phyloP scores from a whole-genome alignment of 139 green algal species.

The Chlorella sp. region DNA sequence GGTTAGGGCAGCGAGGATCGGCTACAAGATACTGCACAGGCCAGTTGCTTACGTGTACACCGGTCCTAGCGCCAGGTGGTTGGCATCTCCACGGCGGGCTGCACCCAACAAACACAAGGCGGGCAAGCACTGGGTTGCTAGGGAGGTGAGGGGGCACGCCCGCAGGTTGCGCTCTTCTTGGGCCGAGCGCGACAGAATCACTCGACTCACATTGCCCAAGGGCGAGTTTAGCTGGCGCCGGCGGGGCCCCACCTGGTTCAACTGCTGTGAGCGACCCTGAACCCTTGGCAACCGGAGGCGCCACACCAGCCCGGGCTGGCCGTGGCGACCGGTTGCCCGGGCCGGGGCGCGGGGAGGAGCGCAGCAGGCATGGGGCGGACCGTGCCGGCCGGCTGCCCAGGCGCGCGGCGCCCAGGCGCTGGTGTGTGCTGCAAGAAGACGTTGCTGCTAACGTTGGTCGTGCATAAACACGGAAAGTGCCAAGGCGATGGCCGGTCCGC shows the following conservation, averaged over 20 bases:
- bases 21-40: no score
- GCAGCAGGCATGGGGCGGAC: background rate
- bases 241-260: background rate
- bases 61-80: background rate
- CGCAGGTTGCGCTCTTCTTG: background rate
- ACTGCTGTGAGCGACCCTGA: background rate
- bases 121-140: no score
- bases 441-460: background rate
- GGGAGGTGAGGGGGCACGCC: background rate
- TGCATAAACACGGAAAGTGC: no score
- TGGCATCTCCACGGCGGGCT: background rate
- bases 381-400: background rate
- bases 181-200: background rate
- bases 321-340: no score
- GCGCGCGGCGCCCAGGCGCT: background rate
- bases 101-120: background rate
- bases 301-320: no score
- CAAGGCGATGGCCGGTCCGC: no score
- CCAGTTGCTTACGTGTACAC: background rate
- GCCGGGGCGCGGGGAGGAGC: background rate
- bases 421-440: background rate
- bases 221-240: background rate
- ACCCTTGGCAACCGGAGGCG: background rate
- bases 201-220: no score
- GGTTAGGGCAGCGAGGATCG: no score